Conservation (phyloP, 768 basidiomycete genomes). For the Tricholoma hemisulphureum region DNA sequence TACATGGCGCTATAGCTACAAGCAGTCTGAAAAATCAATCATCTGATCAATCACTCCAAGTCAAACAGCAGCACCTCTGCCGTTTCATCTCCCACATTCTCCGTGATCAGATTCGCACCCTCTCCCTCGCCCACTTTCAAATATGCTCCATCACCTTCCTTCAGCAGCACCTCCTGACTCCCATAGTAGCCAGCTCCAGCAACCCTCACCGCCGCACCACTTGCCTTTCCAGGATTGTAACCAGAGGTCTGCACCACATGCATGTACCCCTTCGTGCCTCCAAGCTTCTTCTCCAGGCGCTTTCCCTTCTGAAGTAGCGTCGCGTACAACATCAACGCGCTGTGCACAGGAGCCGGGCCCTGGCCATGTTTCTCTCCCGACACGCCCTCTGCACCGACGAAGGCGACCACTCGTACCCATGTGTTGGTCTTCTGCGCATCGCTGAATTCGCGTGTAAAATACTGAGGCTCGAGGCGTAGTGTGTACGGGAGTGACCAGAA, state of each 20-base stretch:
- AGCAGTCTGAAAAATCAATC: too few species aligned
- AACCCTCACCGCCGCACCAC: conserved; percentile 60
- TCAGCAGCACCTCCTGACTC: conserved; percentile 46
- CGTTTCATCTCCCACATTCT: conserved; percentile 62
- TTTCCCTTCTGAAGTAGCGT: conserved; percentile 61
- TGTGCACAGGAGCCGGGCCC: conserved; percentile 82
- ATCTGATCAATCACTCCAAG: conserved; percentile 57
- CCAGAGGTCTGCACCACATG: conserved; percentile 87
- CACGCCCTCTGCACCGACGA: conserved; percentile 58
- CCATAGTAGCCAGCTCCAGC: conserved; percentile 31
- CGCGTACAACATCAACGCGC: conserved; percentile 68
- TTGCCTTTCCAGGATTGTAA: conserved; percentile 59
- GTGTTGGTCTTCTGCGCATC: conserved; percentile 79
- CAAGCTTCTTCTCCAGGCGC: conserved; percentile 52
- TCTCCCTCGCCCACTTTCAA: conserved; percentile 46
- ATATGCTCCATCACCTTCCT: conserved; percentile 90
- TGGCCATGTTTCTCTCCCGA: conserved; percentile 56
- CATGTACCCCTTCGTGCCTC: conserved; percentile 66
- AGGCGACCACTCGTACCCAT: conserved; percentile 76
- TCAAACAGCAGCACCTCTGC: conserved; percentile 85
- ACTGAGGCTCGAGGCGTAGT: conserved; percentile 61
- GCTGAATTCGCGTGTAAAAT: conserved; percentile 84
- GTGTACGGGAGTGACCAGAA: conserved; percentile 49
- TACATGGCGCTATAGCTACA: too few species aligned
- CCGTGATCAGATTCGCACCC: conserved; percentile 41